phyloP scores from a whole-genome alignment of 2,329 filamentous ascomycete genomes.

The Grosmannia serpens region DNA sequence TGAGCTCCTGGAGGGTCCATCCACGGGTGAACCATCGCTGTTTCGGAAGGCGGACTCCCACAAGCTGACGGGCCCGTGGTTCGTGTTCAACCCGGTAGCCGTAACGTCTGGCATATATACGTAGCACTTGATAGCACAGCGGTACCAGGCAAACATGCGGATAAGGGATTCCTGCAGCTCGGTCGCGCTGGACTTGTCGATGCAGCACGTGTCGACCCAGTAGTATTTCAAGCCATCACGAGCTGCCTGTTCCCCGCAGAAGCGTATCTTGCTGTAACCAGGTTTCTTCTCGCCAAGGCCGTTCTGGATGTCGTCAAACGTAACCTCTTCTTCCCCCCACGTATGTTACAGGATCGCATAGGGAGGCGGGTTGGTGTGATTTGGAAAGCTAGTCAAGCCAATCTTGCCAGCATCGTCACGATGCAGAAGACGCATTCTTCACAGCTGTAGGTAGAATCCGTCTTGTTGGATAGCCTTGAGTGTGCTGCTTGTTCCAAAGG shows the following conservation, averaged over 20 bases:
- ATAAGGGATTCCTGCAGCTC: slow-evolving; percentile 6
- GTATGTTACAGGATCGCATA: slow-evolving; percentile 10
- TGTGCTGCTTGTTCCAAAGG: too few relatives aligned
- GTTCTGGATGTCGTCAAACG: background rate
- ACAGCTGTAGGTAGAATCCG: background rate
- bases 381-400: background rate
- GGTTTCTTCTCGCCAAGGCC: background rate
- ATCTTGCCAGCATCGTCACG: slow-evolving; percentile 4
- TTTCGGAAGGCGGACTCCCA: background rate
- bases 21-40: slow-evolving; percentile 8
- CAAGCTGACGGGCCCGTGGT: too few relatives aligned
- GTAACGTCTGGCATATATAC: slow-evolving; percentile 5
- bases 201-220: slow-evolving; percentile 9
- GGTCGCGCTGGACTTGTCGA: slow-evolving; percentile 5
- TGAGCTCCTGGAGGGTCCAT: slow-evolving; percentile 10
- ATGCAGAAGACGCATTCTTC: background rate
- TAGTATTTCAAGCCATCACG: background rate
- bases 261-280: background rate
- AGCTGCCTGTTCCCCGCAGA: background rate
- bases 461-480: background rate
- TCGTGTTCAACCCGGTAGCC: background rate
- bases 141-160: slow-evolving; percentile 8
- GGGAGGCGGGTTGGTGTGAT: background rate
- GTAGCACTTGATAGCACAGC: slow-evolving; percentile 1
- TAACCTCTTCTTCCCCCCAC: slow-evolving; percentile 2